Evolutionary conservation across 352 stramenopile species (phyloP), one percentile per base, ranked within the genome.

Genomic region (Phytopythium mirpurense): DNA sequence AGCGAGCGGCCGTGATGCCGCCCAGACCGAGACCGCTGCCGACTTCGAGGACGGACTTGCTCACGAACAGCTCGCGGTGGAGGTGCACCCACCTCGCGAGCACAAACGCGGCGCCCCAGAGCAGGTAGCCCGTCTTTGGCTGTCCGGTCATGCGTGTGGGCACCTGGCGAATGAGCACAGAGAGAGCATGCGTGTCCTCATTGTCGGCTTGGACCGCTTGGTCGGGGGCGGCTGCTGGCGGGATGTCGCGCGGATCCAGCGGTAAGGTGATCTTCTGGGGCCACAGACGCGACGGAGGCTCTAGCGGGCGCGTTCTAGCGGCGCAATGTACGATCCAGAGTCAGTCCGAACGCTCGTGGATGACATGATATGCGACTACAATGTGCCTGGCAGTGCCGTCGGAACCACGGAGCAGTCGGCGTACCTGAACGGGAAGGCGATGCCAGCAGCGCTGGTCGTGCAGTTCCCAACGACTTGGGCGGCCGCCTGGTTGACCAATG

Each of bases 71-170:
- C 24, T 90, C 77, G 16, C 84, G 81, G 36, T 90, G 76, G 24
- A 86, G 63, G 51, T 95, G 82, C 36, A 93, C 74, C 82, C 82
- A 95, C 5, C 84, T 78, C 10, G 80, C 80, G 6, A 95, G 67
- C 15, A 95, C 78, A 41, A 89, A 86, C 0, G 84, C 78, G 1
- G 84, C 84, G 9, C 84, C 84, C 84, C 84, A 95, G 24, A 95
- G 63, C 9, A 91, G 52, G 51, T 95, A 95, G 3, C 84, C 84
- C 1, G 84, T 95, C 64, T 95, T 95, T 5, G 80, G 73, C 38
- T 95, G 84, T 0, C 84, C 82, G 11, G 79, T 95, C 84, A 95
- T 95, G 26, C 84, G 82, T 27, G 63, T 86, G 8, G 74, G 78
- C 2, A 95, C 80, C 44, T 92, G 82, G 27, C 82, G 80, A 54